A percentile compares a stretch with the other conserved stretches of the same genome.
Evolutionary conservation across 805 yeast species (phyloP).

Genomic region (Cyberlindnera maclurae): DNA sequence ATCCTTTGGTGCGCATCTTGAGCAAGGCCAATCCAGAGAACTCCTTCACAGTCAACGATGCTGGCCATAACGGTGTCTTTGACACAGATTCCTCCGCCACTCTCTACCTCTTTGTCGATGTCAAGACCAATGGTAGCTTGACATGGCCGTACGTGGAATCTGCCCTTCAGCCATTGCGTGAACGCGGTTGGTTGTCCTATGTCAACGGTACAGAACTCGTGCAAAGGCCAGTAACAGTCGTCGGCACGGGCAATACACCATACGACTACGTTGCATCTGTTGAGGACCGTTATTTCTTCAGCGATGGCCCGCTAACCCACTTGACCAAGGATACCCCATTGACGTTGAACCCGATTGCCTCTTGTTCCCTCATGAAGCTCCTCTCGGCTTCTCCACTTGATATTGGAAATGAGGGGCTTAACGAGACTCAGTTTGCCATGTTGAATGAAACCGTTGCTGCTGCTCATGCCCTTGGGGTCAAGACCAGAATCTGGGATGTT

Average conservation of each 20-base stretch:
- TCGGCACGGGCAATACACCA: conserved; percentile 69
- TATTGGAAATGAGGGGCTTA: conserved; percentile 26
- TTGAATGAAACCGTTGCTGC: conserved; percentile 25
- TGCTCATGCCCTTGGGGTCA: conserved; percentile 46
- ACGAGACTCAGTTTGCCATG: conserved; percentile 26
- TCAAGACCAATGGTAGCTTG: conserved; percentile 42
- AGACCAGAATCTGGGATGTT: conserved; percentile 68
- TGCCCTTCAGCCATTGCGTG: conserved; percentile 45
- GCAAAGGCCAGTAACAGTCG: conserved; percentile 53
- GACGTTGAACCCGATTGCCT: conserved; percentile 31
- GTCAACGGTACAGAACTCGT: conserved; percentile 30
- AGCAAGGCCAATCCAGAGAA: conserved; percentile 36
- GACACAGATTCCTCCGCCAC: conserved; percentile 42
- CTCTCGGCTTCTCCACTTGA: conserved; percentile 6
- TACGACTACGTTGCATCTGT: conserved; percentile 25
- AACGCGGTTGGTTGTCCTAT: conserved; percentile 43
- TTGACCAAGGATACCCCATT: conserved; percentile 18
- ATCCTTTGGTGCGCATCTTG: conserved; percentile 44
- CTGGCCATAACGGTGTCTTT: conserved; percentile 33
- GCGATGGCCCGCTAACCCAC: conserved; percentile 43
- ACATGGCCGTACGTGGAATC: conserved; percentile 44
- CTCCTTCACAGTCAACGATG: conserved; percentile 9
- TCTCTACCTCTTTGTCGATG: conserved; percentile 57
- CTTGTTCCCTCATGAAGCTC: conserved; percentile 35
- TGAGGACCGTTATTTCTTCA: conserved; percentile 34